Evolutionary conservation across 306 rosid genomes (phyloP), one percentile per base, ranked within the genome.

Genomic region (Dalbergia cultrata): DNA sequence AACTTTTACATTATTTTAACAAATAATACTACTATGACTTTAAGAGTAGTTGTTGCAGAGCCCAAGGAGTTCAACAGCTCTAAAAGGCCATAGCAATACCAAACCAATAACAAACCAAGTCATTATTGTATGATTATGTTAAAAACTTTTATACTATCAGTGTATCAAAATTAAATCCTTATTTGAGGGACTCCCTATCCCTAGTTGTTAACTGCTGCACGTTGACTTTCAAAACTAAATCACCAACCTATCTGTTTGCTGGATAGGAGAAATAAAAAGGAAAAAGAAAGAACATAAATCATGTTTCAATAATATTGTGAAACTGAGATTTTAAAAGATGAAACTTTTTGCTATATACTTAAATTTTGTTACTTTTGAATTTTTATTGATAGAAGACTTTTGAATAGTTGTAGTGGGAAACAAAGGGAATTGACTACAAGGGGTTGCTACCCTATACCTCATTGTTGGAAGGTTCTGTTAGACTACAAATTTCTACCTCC

Each of bases 281-380:
- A 12, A 1, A 26, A 26, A 26, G 31, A 26, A 26, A 26, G 31
- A 65, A 41, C 10, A 16, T 67, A 39, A 72, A 22, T 39, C 60
- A n/a, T 4, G 49, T 43, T 22, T 65, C 67, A 14, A 43, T 53
- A 34, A 63, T 72, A 13, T 37, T 43, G 49, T 43, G 49, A 6
- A 8, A 43, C 49, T 7, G 49, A 43, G 49, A 43, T 43, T 43
- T 7, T 26, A 43, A 3, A 43, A 43, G 9, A 43, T 43, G 41
- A 59, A 49, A 75, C 16, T 16, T 14, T 47, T 75, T 67, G 70
- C 70, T 45, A 31, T 13, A 22, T 16, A 63, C 57, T 34, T 62
- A 13, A 33, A 10, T 39, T 13, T 72, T 37, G 21, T 43, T 43
- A 7, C 47, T 43, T 43, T 9, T 43, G 47, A 43, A 7, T 43